These are phyloP conservation scores for Austroboletus novae-zelandiae DNA, from an alignment of 1,284 basidiomycete genomes.

Conservation along the genomic window DNA sequence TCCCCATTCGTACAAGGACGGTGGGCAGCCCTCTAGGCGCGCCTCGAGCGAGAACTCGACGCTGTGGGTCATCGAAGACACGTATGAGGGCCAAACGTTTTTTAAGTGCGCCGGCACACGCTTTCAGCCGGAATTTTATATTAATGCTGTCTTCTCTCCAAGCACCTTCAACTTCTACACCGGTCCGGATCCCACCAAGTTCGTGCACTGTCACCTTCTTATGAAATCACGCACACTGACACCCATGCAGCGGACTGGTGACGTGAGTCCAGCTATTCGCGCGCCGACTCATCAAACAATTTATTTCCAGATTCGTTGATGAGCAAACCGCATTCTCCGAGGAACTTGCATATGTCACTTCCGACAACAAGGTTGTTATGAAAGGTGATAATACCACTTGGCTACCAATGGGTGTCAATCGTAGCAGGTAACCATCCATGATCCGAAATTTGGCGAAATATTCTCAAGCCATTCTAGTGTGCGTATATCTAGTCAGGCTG, in stretches of 20 bases:
- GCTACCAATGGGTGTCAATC: slow-evolving; percentile 48
- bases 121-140: neutral
- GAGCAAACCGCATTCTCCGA: slow-evolving; percentile 43
- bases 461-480: slow-evolving; percentile 35
- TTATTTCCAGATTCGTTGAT: slow-evolving; percentile 50
- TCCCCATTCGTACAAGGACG: slow-evolving; percentile 2
- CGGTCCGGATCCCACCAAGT: slow-evolving; percentile 62
- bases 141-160: slow-evolving; percentile 14
- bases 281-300: neutral
- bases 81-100: slow-evolving; percentile 50
- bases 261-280: slow-evolving; percentile 41
- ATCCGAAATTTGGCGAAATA: neutral
- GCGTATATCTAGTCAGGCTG: slow-evolving; percentile 44
- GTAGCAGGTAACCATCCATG: slow-evolving; percentile 50
- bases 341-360: slow-evolving; percentile 51
- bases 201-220: slow-evolving; percentile 2
- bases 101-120: slow-evolving; percentile 45
- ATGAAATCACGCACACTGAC: slow-evolving; percentile 11
- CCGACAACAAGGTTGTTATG: slow-evolving; percentile 64
- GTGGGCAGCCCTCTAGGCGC: slow-evolving; percentile 14
- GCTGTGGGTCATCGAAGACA: slow-evolving; percentile 56
- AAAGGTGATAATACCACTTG: slow-evolving; percentile 64
- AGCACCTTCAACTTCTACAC: slow-evolving; percentile 62
- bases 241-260: slow-evolving; percentile 52
- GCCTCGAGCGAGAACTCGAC: slow-evolving; percentile 45